Evolutionary conservation across 306 rosid species (phyloP), one percentile per base, ranked within the genome.

Genomic region (Pyrus communis): DNA sequence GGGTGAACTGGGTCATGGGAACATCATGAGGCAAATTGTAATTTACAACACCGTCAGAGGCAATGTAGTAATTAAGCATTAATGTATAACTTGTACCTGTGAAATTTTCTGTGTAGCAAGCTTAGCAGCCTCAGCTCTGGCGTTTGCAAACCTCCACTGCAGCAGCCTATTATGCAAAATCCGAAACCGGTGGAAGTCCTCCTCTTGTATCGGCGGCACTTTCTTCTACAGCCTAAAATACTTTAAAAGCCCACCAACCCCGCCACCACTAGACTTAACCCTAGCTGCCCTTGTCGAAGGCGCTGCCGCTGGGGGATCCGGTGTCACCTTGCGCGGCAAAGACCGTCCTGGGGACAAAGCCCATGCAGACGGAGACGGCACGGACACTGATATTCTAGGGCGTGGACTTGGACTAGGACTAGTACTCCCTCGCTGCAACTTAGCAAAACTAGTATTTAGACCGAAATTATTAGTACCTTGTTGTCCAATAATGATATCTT

Each of bases 111-210:
- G 77, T 5, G 84, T 70, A n/a, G 61, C 80, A 65, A 72, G 69
- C 79, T 78, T 77, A 77, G 86, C 77, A 59, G 64, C 69, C 42
- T 79, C 75, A 49, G 89, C 91, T 64, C 82, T 89, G 19, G 91
- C 91, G 70, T 91, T 94, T 25, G 78, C 87, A 72, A 86, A 91
- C 73, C 86, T 91, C 97, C 91, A 87, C 33, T 94, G 97, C 75
- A 86, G 28, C 79, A 87, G 63, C 74, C 86, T 77, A 23, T 90
- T 91, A 58, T 90, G 87, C 78, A 88, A 77, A 78, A 94, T 27
- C 81, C 77, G 74, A 40, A 87, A 86, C 67, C 70, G 75, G 67
- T 91, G 98, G 63, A 75, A 77, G 75, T 86, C 86, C 73, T 90
- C 89, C 38, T 81, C 94, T 82, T 85, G 85, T 30, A 66, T 0